These are phyloP conservation scores for Metarhizium robertsii DNA, from an alignment of 2,329 filamentous ascomycete genomes.

Conservation along the genomic window DNA sequence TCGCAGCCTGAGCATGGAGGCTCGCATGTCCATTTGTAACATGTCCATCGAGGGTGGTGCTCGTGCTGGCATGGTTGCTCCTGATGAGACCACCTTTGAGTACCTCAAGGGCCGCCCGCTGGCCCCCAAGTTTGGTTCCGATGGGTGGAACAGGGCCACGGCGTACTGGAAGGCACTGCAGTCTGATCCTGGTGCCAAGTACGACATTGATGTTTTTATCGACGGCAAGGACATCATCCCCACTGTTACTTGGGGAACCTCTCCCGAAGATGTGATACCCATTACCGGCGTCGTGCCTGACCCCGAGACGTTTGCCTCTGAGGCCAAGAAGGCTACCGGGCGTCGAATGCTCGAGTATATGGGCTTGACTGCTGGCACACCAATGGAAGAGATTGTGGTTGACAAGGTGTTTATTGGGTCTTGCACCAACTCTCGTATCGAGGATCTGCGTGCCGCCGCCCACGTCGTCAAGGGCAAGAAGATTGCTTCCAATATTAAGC, in stretches of 20 bases:
- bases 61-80: constrained; percentile 91
- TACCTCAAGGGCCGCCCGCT: constrained; percentile 89
- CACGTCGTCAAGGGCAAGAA: constrained; percentile 80
- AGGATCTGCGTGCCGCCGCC: constrained; percentile 84
- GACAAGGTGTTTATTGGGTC: constrained; percentile 99
- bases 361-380: constrained; percentile 78
- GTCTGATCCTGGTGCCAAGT: constrained; percentile 82
- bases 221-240: constrained; percentile 89
- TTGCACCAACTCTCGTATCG: constrained; percentile 94
- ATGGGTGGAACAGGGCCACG: constrained; percentile 82
- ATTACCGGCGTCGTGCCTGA: constrained; percentile 88
- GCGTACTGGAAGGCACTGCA: constrained; percentile 81
- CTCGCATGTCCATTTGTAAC: constrained; percentile 98
- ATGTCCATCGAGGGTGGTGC: constrained; percentile 98
- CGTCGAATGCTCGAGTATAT: constrained; percentile 88
- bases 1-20: constrained; percentile 83
- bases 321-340: constrained; percentile 71
- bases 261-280: constrained; percentile 89
- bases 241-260: constrained; percentile 94
- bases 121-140: constrained; percentile 72
- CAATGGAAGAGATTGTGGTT: constrained; percentile 81
- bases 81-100: constrained; percentile 87
- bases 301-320: constrained; percentile 74
- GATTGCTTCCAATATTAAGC: constrained; percentile 79
- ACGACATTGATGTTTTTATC: constrained; percentile 81